Evolutionary conservation across 2,329 filamentous ascomycete species (phyloP).

Genomic region (Rhytidhysteron rufulum): DNA sequence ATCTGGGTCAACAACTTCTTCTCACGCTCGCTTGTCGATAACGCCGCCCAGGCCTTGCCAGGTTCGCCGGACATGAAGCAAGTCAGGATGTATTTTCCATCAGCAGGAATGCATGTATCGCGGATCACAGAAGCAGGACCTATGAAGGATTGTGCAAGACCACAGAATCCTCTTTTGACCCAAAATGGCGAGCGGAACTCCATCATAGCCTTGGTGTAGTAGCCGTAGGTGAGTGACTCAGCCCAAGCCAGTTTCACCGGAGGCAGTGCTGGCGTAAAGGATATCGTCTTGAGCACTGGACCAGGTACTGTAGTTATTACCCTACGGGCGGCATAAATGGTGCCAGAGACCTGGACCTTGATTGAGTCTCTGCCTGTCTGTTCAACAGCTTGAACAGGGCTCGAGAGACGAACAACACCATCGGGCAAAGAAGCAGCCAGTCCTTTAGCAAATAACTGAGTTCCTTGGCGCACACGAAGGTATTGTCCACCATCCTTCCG

Average conservation of each 20-base stretch:
- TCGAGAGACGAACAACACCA: slow-evolving; percentile 24
- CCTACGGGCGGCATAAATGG: slow-evolving; percentile 30
- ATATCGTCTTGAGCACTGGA: slow-evolving; percentile 42
- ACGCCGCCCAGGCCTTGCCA: slow-evolving; percentile 34
- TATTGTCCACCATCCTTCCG: slow-evolving; percentile 51
- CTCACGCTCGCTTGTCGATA: slow-evolving; percentile 22
- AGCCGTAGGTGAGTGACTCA: slow-evolving; percentile 39
- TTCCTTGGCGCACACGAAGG: slow-evolving; percentile 47
- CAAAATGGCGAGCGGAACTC: slow-evolving; percentile 45
- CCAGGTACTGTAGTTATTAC: slow-evolving; percentile 48
- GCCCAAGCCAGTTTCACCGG: slow-evolving; percentile 32
- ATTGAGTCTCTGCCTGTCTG: slow-evolving; percentile 13
- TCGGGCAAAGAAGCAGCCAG: slow-evolving; percentile 34
- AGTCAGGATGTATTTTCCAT: slow-evolving; percentile 30
- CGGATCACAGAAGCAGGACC: slow-evolving; percentile 47
- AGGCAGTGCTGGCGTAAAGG: slow-evolving; percentile 46
- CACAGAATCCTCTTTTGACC: slow-evolving; percentile 41
- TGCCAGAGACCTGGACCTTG: slow-evolving; percentile 18
- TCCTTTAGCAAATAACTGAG: slow-evolving; percentile 38
- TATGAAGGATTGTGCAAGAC: slow-evolving; percentile 42
- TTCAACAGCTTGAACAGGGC: slow-evolving; percentile 27
- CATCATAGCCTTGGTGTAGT: slow-evolving; percentile 50
- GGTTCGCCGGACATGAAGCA: slow-evolving; percentile 41
- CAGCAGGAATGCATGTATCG: slow-evolving; percentile 38
- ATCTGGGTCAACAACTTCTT: slow-evolving; percentile 31